A percentile compares a stretch with the other conserved stretches of the same genome.
Conservation (phyloP, 2,329 filamentous ascomycete species). For the Corniculantispora saksenae region DNA sequence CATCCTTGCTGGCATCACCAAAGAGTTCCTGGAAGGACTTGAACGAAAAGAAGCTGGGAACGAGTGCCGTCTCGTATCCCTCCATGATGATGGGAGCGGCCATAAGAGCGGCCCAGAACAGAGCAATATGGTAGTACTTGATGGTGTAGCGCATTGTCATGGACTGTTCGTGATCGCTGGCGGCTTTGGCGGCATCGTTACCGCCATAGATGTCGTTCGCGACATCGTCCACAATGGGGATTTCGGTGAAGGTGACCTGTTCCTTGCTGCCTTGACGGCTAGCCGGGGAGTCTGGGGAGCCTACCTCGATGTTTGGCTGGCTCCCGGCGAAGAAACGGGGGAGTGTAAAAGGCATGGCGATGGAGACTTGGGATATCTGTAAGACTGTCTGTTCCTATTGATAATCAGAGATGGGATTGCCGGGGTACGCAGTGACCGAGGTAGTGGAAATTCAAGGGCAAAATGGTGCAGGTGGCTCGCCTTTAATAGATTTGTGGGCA, state of each 20-base stretch:
- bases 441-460: too few species aligned
- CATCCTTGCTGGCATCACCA: neutral
- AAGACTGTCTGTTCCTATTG: neutral
- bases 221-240: conserved; percentile 1
- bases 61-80: conserved; percentile 32
- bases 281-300: neutral
- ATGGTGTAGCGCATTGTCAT: conserved; percentile 23
- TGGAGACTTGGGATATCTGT: neutral
- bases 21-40: conserved; percentile 16
- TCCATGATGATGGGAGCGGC: conserved; percentile 38
- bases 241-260: neutral
- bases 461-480: neutral
- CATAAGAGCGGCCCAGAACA: conserved; percentile 25
- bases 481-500: neutral
- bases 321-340: neutral
- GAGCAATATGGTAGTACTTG: conserved; percentile 20
- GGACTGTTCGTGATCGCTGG: conserved; percentile 21
- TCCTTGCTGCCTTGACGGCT: neutral
- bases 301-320: neutral
- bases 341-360: conserved; percentile 6
- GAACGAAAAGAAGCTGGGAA: conserved; percentile 24
- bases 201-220: conserved; percentile 20
- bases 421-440: neutral
- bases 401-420: neutral
- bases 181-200: conserved; percentile 20